These are phyloP conservation scores for Groenewaldozyma auringiensis DNA, from an alignment of 1,139 yeast species.

Conservation along the genomic window DNA sequence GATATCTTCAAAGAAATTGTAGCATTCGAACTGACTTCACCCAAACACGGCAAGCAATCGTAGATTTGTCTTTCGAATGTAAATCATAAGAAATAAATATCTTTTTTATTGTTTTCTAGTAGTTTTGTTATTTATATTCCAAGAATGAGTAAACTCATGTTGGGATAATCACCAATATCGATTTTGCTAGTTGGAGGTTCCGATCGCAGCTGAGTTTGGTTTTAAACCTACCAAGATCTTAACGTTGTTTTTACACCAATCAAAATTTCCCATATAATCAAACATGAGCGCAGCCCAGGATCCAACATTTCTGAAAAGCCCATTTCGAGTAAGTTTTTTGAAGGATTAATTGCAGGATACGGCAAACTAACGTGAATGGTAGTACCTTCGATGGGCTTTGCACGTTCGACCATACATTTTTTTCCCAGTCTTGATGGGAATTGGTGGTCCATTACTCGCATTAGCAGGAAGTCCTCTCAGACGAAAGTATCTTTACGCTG, in stretches of 20 bases:
- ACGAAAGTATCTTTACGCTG: constrained; percentile 58
- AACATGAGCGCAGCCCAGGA: constrained; percentile 1
- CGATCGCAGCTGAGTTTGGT: too few species aligned
- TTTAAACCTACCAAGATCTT: too few species aligned
- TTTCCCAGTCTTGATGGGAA: constrained; percentile 59
- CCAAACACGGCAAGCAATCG: too few species aligned
- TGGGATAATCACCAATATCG: too few species aligned
- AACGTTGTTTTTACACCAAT: too few species aligned
- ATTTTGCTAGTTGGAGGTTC: too few species aligned
- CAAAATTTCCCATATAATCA: neutral
- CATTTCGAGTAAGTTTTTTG: neutral
- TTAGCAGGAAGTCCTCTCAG: constrained; percentile 61
- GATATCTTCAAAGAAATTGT: neutral
- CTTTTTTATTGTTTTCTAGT: too few species aligned
- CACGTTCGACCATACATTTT: constrained; percentile 75
- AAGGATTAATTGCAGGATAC: neutral
- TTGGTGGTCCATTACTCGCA: constrained; percentile 57
- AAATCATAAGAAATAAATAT: too few species aligned
- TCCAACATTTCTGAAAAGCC: constrained; percentile 2
- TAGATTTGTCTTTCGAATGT: too few species aligned
- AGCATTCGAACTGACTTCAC: neutral
- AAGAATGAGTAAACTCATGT: too few species aligned
- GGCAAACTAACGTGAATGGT: constrained; percentile 16
- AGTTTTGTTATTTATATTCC: neutral
- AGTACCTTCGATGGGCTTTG: constrained; percentile 77